These are phyloP conservation scores for Aspergillus thermomutatus DNA, from an alignment of 2,329 filamentous ascomycete genomes.

Conservation along the genomic window DNA sequence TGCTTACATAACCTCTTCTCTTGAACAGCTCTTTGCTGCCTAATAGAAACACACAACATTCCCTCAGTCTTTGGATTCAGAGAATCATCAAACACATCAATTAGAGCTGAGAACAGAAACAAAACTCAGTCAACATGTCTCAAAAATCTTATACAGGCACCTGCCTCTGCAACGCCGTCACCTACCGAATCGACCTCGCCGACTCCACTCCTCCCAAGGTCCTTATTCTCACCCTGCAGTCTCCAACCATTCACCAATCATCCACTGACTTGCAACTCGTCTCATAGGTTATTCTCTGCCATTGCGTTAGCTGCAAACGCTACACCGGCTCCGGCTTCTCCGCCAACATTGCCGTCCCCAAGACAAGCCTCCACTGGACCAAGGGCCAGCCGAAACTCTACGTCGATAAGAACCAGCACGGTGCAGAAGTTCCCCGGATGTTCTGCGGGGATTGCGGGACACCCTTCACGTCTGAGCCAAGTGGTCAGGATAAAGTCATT, in stretches of 20 bases:
- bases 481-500: constrained; percentile 2
- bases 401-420: constrained; percentile 11
- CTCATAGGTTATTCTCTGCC: constrained; percentile 18
- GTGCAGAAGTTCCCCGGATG: constrained; percentile 9
- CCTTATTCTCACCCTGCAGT: neutral
- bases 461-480: constrained; percentile 16
- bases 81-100: neutral
- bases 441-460: constrained; percentile 24
- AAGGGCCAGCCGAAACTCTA: constrained; percentile 18
- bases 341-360: constrained; percentile 19
- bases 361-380: constrained; percentile 13
- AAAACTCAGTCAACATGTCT: constrained; percentile 6
- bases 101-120: neutral
- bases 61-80: neutral
- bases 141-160: constrained; percentile 10
- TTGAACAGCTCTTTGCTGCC: neutral
- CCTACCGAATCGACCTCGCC: constrained; percentile 15
- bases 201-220: constrained; percentile 16
- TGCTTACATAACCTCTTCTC: neutral
- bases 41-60: neutral
- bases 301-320: constrained; percentile 25
- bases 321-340: constrained; percentile 25
- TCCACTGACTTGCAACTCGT: neutral
- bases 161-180: constrained; percentile 13
- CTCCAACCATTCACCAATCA: neutral